These are phyloP conservation scores for Gleditsia sinensis DNA, from an alignment of 306 rosid genomes.

Conservation along the genomic window DNA sequence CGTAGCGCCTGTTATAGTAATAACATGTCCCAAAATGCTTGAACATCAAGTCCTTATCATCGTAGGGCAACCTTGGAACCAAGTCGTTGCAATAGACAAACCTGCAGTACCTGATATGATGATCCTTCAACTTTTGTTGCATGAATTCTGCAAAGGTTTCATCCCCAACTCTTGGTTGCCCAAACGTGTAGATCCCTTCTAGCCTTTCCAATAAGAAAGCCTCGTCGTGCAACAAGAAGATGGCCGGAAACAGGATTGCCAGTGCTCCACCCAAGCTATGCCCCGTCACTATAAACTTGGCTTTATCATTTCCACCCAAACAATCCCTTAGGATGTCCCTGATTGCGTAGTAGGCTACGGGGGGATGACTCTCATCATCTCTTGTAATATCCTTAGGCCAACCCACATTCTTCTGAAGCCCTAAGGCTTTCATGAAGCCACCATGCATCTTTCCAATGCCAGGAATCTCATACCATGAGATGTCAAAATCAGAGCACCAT, in stretches of 20 bases:
- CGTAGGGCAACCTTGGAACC: conserved; percentile 76
- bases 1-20: conserved; percentile 56
- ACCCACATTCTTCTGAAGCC: conserved; percentile 54
- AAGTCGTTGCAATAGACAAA: conserved; percentile 75
- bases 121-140: conserved; percentile 51
- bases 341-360: conserved; percentile 60
- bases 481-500: conserved; percentile 79
- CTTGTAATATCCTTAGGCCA: conserved; percentile 51
- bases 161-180: conserved; percentile 93
- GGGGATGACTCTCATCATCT: conserved; percentile 31
- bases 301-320: conserved; percentile 31
- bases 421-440: conserved; percentile 85
- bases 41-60: conserved; percentile 59
- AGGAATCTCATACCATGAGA: conserved; percentile 71
- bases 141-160: conserved; percentile 47
- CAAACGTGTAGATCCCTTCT: conserved; percentile 80
- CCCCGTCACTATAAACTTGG: conserved; percentile 63
- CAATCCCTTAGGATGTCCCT: conserved; percentile 44
- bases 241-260: conserved; percentile 50
- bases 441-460: conserved; percentile 68
- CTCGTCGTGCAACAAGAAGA: conserved; percentile 62
- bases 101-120: conserved; percentile 56
- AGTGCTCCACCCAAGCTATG: conserved; percentile 79
- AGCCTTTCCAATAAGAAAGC: conserved; percentile 56
- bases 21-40: conserved; percentile 81